Base-by-base conservation (phyloP, 768 basidiomycete genomes). In the Pleurotus ostreatus region DNA sequence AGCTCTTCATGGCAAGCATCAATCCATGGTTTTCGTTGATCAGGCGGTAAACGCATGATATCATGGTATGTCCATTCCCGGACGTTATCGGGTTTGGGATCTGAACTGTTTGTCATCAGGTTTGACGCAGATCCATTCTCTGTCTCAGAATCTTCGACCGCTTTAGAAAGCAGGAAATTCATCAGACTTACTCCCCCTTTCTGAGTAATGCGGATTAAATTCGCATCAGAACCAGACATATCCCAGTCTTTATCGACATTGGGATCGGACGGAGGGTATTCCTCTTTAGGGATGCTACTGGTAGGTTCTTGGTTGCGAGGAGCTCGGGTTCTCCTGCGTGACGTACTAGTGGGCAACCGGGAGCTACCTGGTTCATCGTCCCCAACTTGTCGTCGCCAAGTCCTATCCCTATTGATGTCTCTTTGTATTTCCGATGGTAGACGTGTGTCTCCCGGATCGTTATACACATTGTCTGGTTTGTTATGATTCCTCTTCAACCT, bases 51-150 rank as follows among this genome's bases (percentile, higher is more conserved):
- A 0, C 37, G 5, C 49, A 52, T 30, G 15, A 41, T 41, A 9
- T 52, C 49, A 16, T 34, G 39, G 30, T 52, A 52, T 16, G 49
- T 52, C 46, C 46, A 47, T 25, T 47, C 46, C 18, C 46, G 12
- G 23, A 47, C 23, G 23, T 47, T 47, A 25, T 47, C 22, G 43
- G 43, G 43, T 44, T 20, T 9, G 11, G 20, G n/a, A n/a, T 44
- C 43, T 44, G 43, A n/a, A 44, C 20, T 44, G 20, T 15, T n/a
- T n/a, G 43, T 20, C 13, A n/a, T 44, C 43, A 44, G 43, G 43
- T 9, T n/a, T 11, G 13, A 20, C 43, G 20, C 43, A 44, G 43
- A 3, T 22, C 26, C 46, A 13, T 2, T 1, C 23, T 47, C 46
- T 9, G 23, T 15, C 46, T 47, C 43, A 1, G 43, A 44, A 9